A percentile compares a stretch with the other conserved stretches of the same genome.
Conservation (phyloP, 2,329 filamentous ascomycete genomes). For the Cryphonectria japonica region DNA sequence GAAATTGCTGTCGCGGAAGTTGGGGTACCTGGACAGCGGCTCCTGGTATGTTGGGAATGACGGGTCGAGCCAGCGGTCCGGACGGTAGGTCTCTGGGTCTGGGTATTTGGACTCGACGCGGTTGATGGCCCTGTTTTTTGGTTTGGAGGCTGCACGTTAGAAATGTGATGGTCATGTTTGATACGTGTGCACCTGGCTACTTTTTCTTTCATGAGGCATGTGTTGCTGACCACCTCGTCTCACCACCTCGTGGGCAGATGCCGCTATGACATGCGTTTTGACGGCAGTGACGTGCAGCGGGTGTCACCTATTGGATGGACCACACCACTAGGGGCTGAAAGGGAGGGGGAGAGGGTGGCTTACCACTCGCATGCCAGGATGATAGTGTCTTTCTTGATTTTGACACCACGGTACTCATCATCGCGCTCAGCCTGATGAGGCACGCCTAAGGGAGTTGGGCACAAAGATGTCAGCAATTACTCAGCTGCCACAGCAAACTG, state of each 20-base stretch:
- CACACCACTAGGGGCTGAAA: background rate
- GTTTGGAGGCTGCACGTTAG: background rate
- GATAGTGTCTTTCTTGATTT: slow-evolving; percentile 53
- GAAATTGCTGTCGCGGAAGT: slow-evolving; percentile 56
- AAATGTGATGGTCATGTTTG: background rate
- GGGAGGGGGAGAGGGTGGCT: slow-evolving; percentile 22
- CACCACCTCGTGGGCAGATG: background rate
- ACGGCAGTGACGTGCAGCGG: background rate
- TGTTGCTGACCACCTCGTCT: slow-evolving; percentile 5
- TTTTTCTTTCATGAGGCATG: too few species aligned
- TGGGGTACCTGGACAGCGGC: slow-evolving; percentile 65
- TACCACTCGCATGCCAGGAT: slow-evolving; percentile 56
- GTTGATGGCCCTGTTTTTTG: slow-evolving; percentile 54
- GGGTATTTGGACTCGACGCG: slow-evolving; percentile 63
- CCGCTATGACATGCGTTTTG: background rate
- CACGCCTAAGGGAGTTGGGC: slow-evolving; percentile 43
- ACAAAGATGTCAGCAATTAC: background rate
- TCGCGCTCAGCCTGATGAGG: slow-evolving; percentile 54
- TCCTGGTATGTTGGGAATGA: slow-evolving; percentile 67
- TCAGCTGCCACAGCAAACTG: background rate
- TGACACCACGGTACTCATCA: slow-evolving; percentile 51
- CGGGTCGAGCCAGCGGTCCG: slow-evolving; percentile 66
- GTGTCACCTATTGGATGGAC: background rate
- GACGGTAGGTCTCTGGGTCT: slow-evolving; percentile 64
- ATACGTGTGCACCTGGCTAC: background rate